Evolutionary conservation across 306 rosid species (phyloP).

Genomic region (Prunus persica): Prunus_persica_NCBIv2 NC_034014.1:12514001-12514500

Average conservation of each 20-base stretch:
- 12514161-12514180: slow-evolving; percentile 35
- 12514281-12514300: slow-evolving; percentile 81
- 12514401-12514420: slow-evolving; percentile 4
- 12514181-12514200: background rate
- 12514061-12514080: slow-evolving; percentile 83
- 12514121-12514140: slow-evolving; percentile 96
- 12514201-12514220: background rate
- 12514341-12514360: slow-evolving; percentile 93
- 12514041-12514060: slow-evolving; percentile 76
- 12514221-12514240: slow-evolving; percentile 3
- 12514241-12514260: background rate
- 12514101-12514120: slow-evolving; percentile 86
- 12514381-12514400: slow-evolving; percentile 46
- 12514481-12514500: slow-evolving; percentile 16
- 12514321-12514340: slow-evolving; percentile 84
- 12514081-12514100: slow-evolving; percentile 75
- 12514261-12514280: slow-evolving; percentile 33
- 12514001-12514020: slow-evolving; percentile 71
- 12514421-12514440: background rate
- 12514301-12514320: slow-evolving; percentile 82
- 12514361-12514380: slow-evolving; percentile 61
- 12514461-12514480: slow-evolving; percentile 4
- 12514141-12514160: slow-evolving; percentile 94
- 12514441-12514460: background rate
- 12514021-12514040: slow-evolving; percentile 89